Base-by-base conservation (phyloP, 2,329 filamentous ascomycete genomes). In the Xylariaceae sp. region DNA sequence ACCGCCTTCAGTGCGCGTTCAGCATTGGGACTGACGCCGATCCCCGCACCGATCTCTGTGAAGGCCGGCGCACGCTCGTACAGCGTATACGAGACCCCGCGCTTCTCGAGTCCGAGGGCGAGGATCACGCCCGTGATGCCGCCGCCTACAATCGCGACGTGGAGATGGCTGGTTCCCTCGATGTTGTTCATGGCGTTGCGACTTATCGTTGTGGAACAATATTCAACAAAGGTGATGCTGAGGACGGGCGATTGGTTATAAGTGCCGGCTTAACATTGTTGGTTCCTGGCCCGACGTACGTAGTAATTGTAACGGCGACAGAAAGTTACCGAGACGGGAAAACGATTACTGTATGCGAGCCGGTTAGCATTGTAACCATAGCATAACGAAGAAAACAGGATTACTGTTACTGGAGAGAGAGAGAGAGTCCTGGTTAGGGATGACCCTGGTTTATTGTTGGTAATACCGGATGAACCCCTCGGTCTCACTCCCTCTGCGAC, bases 21-120 rank as follows among this genome's bases (percentile, higher is more conserved):
- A 1, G 79, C 79, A 61, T 81, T 81, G n/a, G 78, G 78, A 6
- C 74, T 77, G 64, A 82, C 78, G 2, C 77, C 80, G 30, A 83
- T 78, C 6, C 80, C 81, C 0, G 80, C 80, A 0, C 81, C 81
- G 3, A 78, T 77, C 62, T 81, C 79, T 2, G 73, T 70, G 56
- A 79, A 76, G 1, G 68, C 66, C 0, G 70, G 52, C 0, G 78
- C 74, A 4, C 77, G 75, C 65, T 83, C 80, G 63, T 80, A 82
- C 2, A 82, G 58, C 0, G 70, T 77, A 60, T 75, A 79, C 0
- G 71, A 64, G 13, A 82, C 67, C 1, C 69, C 68, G 41, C 79
- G 77, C 1, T 72, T 72, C 47, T 77, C 71, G 0, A 83, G 74
- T 11, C 74, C 80, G 0, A 81, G 71, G 0, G 78, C 78, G 0